A percentile compares a stretch with the other conserved stretches of the same genome.
These are phyloP conservation scores for Panicum miliaceum DNA, from an alignment of 176 grass and related monocot genomes.

Conservation along the genomic window DNA sequence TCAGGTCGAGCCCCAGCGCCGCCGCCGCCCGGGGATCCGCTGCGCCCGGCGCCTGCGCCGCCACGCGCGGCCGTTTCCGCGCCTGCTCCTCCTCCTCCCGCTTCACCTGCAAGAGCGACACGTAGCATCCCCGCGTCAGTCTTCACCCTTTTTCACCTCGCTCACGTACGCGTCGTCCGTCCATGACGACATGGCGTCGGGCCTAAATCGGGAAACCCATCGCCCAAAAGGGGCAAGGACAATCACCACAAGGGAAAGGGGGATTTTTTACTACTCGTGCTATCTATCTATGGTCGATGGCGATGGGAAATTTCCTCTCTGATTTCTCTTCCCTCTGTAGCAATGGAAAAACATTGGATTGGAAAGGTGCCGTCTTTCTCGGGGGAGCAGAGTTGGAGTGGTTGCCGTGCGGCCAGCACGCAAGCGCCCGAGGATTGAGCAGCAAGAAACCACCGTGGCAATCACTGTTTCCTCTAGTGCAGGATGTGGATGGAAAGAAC, in stretches of 20 bases:
- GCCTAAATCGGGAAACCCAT: constrained; percentile 40
- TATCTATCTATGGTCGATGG: background rate
- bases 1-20: constrained; percentile 42
- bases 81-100: background rate
- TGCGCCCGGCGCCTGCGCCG: background rate
- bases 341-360: background rate
- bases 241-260: background rate
- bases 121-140: background rate
- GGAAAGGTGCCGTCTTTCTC: constrained; percentile 22
- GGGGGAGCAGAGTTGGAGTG: background rate
- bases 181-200: background rate
- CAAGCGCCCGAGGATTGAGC: background rate
- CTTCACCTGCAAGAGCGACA: constrained; percentile 44
- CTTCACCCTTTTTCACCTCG: background rate
- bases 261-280: background rate
- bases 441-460: constrained; percentile 38
- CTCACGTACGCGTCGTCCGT: background rate
- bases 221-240: background rate
- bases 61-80: background rate
- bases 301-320: background rate
- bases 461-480: background rate
- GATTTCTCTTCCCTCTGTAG: background rate
- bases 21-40: background rate
- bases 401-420: constrained; percentile 33
- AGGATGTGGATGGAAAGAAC: background rate